Evolutionary conservation across 108 stramenopile species (phyloP).

Genomic region (Aurantiochytrium sp.): DNA sequence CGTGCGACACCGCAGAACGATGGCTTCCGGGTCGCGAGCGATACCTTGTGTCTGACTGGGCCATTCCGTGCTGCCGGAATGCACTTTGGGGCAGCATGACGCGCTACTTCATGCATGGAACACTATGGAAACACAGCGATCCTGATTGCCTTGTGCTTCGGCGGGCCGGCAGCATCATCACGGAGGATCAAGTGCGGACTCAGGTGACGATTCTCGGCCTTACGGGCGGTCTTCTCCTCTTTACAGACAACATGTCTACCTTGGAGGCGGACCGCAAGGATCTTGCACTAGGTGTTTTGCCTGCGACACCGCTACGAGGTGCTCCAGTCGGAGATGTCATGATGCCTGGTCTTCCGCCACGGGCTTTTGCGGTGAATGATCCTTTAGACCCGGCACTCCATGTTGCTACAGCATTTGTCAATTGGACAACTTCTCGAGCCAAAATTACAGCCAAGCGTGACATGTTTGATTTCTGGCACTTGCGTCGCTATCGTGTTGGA

Average conservation of each 20-base stretch:
- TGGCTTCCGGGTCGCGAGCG: neutral
- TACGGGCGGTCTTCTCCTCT: neutral
- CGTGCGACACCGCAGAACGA: neutral
- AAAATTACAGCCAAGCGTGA: neutral
- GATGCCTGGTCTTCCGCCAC: neutral
- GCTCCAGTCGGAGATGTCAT: neutral
- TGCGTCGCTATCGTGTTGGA: neutral
- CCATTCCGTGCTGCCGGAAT: neutral
- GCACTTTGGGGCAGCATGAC: neutral
- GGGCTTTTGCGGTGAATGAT: neutral
- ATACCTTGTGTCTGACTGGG: neutral
- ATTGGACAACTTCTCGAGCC: neutral
- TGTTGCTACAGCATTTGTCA: neutral
- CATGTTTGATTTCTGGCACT: neutral
- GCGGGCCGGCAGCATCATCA: neutral
- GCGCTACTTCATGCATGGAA: neutral
- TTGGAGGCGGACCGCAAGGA: neutral
- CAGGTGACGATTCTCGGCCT: neutral
- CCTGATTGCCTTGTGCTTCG: neutral
- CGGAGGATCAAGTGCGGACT: neutral
- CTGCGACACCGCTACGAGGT: neutral
- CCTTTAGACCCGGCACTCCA: neutral
- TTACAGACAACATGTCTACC: neutral
- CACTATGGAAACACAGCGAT: neutral
- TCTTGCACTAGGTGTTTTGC: neutral